Percentiles rank a stretch among this genome's conserved stretches.
Conservation (phyloP, 31 red algal genomes). For the Endocladia muricata region DNA sequence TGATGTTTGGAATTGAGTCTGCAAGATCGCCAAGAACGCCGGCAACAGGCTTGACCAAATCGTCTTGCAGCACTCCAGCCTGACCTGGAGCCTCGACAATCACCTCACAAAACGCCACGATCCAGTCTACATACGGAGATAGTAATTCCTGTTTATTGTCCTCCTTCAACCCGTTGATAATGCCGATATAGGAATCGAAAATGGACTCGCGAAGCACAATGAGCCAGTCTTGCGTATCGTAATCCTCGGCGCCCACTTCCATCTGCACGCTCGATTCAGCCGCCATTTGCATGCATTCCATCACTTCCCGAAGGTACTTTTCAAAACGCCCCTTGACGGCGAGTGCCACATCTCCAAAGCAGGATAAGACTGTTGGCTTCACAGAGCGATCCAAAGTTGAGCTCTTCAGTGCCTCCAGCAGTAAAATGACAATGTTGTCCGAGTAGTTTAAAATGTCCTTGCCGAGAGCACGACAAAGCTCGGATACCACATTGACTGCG, state of each 20-base stretch:
- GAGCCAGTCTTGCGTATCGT: constrained; percentile 90
- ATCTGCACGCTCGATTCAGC: constrained; percentile 70
- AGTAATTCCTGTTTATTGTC: constrained; percentile 65
- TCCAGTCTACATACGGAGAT: constrained; percentile 67
- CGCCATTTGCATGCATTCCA: constrained; percentile 83
- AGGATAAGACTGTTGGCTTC: constrained; percentile 90
- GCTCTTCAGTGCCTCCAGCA: constrained; percentile 78
- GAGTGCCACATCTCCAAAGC: constrained; percentile 95
- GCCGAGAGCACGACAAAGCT: constrained; percentile 83
- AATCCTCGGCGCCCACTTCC: constrained; percentile 73
- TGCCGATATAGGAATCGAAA: constrained; percentile 91
- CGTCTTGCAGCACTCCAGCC: constrained; percentile 23
- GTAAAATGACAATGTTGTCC: constrained; percentile 65
- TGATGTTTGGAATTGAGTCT: constrained; percentile 54
- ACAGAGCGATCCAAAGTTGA: constrained; percentile 74
- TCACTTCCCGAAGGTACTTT: constrained; percentile 70
- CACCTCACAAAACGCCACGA: constrained; percentile 69
- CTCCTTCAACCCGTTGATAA: constrained; percentile 80
- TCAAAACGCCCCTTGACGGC: constrained; percentile 88
- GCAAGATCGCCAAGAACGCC: constrained; percentile 74
- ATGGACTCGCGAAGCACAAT: constrained; percentile 79
- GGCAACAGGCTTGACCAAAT: constrained; percentile 45
- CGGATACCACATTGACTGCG: constrained; percentile 71
- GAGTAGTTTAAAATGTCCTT: constrained; percentile 58
- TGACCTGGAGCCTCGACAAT: constrained; percentile 28